Percentiles rank a stretch among this genome's conserved stretches.
phyloP scores from a whole-genome alignment of 345 rosid species.

The Eucalyptus curtisii region DNA sequence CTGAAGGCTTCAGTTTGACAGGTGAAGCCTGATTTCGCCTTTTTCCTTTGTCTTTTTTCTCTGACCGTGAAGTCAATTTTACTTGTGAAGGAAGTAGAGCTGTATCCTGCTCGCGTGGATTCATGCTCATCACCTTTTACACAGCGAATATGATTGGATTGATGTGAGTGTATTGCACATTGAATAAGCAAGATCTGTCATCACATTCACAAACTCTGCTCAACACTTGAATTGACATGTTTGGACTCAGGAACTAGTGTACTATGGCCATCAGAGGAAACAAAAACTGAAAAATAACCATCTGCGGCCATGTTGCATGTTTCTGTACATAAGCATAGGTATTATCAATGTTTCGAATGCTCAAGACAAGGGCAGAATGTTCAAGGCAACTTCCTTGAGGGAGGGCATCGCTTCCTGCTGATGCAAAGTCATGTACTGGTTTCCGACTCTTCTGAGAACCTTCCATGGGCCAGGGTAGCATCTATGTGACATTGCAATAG shows the following conservation, averaged over 20 bases:
- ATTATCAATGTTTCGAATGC: neutral
- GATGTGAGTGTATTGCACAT: neutral
- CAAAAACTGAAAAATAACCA: neutral
- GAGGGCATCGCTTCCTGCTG: constrained; percentile 81
- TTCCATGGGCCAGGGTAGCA: constrained; percentile 93
- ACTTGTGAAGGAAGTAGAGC: neutral
- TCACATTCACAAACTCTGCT: neutral
- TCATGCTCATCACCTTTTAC: neutral
- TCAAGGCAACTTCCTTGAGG: constrained; percentile 73
- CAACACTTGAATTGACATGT: neutral
- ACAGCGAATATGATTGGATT: neutral
- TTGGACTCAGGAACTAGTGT: neutral
- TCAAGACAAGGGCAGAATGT: constrained; percentile 73
- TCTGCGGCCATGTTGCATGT: neutral
- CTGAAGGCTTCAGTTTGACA: neutral
- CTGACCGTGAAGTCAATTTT: too few species aligned
- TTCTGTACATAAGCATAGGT: neutral
- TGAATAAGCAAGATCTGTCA: neutral
- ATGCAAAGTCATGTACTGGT: constrained; percentile 35
- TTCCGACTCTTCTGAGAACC: constrained; percentile 47
- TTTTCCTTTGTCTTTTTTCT: neutral
- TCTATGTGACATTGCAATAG: constrained; percentile 5
- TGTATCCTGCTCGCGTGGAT: neutral
- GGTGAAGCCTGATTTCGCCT: fast-evolving
- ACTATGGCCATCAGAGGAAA: neutral